Conservation (phyloP, 805 yeast species). For the Wickerhamomyces queroliae region DNA sequence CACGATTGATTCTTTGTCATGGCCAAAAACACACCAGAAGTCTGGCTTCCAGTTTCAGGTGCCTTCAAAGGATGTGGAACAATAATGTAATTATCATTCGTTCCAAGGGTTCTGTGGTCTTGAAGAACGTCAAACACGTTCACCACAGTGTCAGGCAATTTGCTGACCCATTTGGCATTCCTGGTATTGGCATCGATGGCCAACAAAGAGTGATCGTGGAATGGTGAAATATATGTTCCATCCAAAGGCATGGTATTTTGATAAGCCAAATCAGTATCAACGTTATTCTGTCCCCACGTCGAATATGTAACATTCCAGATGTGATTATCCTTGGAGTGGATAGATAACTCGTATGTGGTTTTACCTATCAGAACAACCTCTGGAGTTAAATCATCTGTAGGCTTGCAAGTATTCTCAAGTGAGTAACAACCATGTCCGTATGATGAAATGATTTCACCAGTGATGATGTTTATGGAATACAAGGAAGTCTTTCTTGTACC, state of each 20-base stretch:
- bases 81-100: slow-evolving; percentile 33
- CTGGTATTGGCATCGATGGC: slow-evolving; percentile 69
- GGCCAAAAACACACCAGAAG: slow-evolving; percentile 59
- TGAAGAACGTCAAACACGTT: slow-evolving; percentile 71
- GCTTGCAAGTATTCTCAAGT: slow-evolving; percentile 3
- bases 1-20: slow-evolving; percentile 61
- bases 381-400: slow-evolving; percentile 8
- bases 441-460: slow-evolving; percentile 67
- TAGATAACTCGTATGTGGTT: slow-evolving; percentile 65
- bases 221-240: slow-evolving; percentile 74
- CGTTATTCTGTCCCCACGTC: slow-evolving; percentile 87
- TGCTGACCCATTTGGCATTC: slow-evolving; percentile 74
- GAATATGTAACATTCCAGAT: slow-evolving; percentile 85
- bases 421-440: slow-evolving; percentile 44
- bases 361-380: slow-evolving; percentile 57
- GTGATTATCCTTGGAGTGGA: slow-evolving; percentile 65
- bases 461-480: slow-evolving; percentile 62
- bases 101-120: slow-evolving; percentile 18
- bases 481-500: slow-evolving; percentile 76
- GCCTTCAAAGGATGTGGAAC: slow-evolving; percentile 62
- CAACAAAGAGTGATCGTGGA: slow-evolving; percentile 71
- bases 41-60: slow-evolving; percentile 18
- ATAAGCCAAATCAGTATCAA: slow-evolving; percentile 48
- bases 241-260: slow-evolving; percentile 59
- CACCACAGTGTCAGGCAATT: slow-evolving; percentile 65